Conservation (phyloP, 2,329 filamentous ascomycete genomes). For the Cladosporium halotolerans region DNA sequence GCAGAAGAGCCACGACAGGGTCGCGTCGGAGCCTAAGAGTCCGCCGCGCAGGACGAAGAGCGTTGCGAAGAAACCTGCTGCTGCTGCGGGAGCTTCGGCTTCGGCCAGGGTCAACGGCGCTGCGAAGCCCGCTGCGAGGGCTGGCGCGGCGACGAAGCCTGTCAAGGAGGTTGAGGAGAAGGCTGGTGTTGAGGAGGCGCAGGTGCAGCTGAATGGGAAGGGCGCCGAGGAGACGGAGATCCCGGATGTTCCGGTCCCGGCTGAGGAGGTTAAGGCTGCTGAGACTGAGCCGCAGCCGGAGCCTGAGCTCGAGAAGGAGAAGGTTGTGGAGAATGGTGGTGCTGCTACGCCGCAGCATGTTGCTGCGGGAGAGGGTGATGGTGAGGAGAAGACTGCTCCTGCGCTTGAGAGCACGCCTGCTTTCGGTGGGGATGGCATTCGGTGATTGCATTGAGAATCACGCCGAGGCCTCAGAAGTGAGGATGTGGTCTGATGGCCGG, state of each 20-base stretch:
- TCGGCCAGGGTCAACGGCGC: constrained; percentile 14
- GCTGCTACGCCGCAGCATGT: background rate
- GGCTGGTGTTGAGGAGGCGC: background rate
- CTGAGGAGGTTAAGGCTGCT: background rate
- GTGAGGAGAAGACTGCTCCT: background rate
- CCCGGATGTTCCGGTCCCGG: background rate
- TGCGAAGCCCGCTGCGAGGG: constrained; percentile 4
- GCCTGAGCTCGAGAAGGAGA: background rate
- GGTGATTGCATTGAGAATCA: background rate
- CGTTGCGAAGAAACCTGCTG: constrained; percentile 9
- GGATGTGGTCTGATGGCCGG: background rate
- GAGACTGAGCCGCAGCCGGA: background rate
- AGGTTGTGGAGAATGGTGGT: background rate
- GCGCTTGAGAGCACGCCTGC: constrained; percentile 15
- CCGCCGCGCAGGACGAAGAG: constrained; percentile 24
- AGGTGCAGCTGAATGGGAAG: background rate
- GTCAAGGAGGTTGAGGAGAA: background rate
- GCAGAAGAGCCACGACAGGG: constrained; percentile 62
- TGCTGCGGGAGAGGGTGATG: constrained; percentile 1
- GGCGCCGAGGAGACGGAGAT: background rate
- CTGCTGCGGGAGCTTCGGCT: background rate
- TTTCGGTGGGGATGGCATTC: constrained; percentile 11
- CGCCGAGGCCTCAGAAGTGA: background rate
- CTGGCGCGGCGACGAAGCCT: background rate
- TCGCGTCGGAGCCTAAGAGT: constrained; percentile 29